Base-by-base conservation (phyloP, 495 filamentous ascomycete genomes). In the Eremomyces bilateralis region DNA sequence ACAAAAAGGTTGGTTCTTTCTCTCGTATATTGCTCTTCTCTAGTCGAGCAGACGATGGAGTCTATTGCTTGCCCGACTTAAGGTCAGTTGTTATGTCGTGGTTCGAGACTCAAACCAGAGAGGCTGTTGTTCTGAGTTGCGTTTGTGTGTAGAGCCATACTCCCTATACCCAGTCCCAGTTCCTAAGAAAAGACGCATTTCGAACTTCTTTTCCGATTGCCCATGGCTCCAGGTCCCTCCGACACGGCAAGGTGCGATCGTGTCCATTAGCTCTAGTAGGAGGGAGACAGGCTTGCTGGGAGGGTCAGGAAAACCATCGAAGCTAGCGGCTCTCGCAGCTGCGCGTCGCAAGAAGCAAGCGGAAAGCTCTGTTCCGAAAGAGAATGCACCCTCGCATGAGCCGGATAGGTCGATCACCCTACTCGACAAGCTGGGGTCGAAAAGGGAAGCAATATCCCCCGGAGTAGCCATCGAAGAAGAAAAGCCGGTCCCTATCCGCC, bases 321-420 rank as follows among this genome's bases (percentile, higher is more conserved):
- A 94, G 48, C 61, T 95, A 20, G 83, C 88, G 39, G 74, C 75
- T 28, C 60, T 95, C 15, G 85, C 85, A 38, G 82, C 80, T n/a
- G 72, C 76, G 15, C 69, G 82, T 33, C 76, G 75, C 51, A 90
- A 84, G 56, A 83, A 81, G 53, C 72, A 76, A 31, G 76, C 80
- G 25, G 72, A 74, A 6, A 73, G 73, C 48, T n/a, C n/a, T n/a
- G n/a, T n/a, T n/a, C n/a, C n/a, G n/a, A 58, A 59, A 32, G 38
- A 49, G 6, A 35, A 52, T 6, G 16, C 37, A 34, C 6, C 16
- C 40, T n/a, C 24, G 41, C 10, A 42, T 41, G 29, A 42, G 36
- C 24, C 44, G 36, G 41, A 34, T 40, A 34, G 42, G 42, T 33
- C 38, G 27, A 32, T 47, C 3, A 38, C 45, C 17, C 42, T 54